A percentile compares a stretch with the other conserved stretches of the same genome.
Evolutionary conservation across 768 basidiomycete species (phyloP).

Genomic region (Coprinopsis sp.): DNA sequence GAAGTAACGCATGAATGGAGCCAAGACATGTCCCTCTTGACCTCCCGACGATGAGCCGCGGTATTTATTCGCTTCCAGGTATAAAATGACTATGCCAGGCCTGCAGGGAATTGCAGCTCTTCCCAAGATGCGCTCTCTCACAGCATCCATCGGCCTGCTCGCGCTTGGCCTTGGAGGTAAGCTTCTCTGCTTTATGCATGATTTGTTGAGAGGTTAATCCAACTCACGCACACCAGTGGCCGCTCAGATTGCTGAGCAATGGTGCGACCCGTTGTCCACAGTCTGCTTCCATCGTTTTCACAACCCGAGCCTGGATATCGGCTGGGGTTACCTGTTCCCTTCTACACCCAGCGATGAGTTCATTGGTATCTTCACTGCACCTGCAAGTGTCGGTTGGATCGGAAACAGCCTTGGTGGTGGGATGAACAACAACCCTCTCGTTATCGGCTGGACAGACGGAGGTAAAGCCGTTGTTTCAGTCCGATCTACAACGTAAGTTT

Average conservation of each 20-base stretch:
- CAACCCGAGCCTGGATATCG: neutral
- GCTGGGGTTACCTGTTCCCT: slow-evolving; percentile 7
- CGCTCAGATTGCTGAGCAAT: neutral
- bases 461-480: slow-evolving; percentile 3
- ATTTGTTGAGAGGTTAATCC: too few relatives aligned
- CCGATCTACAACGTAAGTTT: neutral
- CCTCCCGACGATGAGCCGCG: too few relatives aligned
- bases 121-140: too few relatives aligned
- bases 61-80: too few relatives aligned
- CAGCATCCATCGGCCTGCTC: too few relatives aligned
- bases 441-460: slow-evolving; percentile 5
- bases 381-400: slow-evolving; percentile 1
- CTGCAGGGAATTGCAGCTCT: too few relatives aligned
- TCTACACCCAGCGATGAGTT: slow-evolving; percentile 1
- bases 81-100: too few relatives aligned
- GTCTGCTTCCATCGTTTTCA: slow-evolving; percentile 3
- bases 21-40: too few relatives aligned
- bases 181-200: too few relatives aligned
- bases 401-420: slow-evolving; percentile 5
- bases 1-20: too few relatives aligned
- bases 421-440: neutral
- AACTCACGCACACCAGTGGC: too few relatives aligned
- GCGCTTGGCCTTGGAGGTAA: too few relatives aligned
- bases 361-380: slow-evolving; percentile 9
- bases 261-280: slow-evolving; percentile 1